Evolutionary conservation across 441 rosid genomes (phyloP).

Genomic region (Bocquillonia castaneifolia): DNA sequence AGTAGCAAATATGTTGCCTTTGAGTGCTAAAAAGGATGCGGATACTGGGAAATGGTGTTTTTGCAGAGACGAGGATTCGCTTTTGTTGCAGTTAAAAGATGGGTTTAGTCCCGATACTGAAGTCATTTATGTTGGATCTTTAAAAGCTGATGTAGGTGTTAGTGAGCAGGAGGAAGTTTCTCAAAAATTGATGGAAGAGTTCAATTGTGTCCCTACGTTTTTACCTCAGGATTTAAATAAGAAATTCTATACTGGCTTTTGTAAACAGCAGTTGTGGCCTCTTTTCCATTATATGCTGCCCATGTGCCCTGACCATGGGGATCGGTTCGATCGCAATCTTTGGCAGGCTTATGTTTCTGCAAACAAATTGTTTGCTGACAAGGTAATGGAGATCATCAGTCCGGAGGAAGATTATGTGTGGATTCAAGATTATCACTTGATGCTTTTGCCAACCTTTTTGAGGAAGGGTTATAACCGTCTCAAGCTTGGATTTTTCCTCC

Average conservation of each 20-base stretch:
- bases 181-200: slow-evolving; percentile 55
- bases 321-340: slow-evolving; percentile 69
- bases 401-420: slow-evolving; percentile 85
- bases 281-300: slow-evolving; percentile 93
- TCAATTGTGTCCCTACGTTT: slow-evolving; percentile 80
- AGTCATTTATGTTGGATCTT: slow-evolving; percentile 74
- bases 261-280: slow-evolving; percentile 94
- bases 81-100: slow-evolving; percentile 58
- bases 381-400: slow-evolving; percentile 78
- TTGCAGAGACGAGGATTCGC: slow-evolving; percentile 57
- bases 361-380: slow-evolving; percentile 82
- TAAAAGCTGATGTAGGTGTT: slow-evolving; percentile 59
- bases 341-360: slow-evolving; percentile 95
- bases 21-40: slow-evolving; percentile 54
- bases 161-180: slow-evolving; percentile 81
- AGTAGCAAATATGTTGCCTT: slow-evolving; percentile 78
- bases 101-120: slow-evolving; percentile 70
- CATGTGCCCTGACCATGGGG: slow-evolving; percentile 84
- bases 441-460: slow-evolving; percentile 85
- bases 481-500: slow-evolving; percentile 90
- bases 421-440: slow-evolving; percentile 90
- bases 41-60: slow-evolving; percentile 61
- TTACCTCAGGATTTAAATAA: slow-evolving; percentile 65
- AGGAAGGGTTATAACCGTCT: slow-evolving; percentile 61
- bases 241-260: slow-evolving; percentile 79